A percentile compares a stretch with the other conserved stretches of the same genome.
phyloP scores from a whole-genome alignment of 176 grass and related monocot genomes.

The Juncus inflexus region DNA sequence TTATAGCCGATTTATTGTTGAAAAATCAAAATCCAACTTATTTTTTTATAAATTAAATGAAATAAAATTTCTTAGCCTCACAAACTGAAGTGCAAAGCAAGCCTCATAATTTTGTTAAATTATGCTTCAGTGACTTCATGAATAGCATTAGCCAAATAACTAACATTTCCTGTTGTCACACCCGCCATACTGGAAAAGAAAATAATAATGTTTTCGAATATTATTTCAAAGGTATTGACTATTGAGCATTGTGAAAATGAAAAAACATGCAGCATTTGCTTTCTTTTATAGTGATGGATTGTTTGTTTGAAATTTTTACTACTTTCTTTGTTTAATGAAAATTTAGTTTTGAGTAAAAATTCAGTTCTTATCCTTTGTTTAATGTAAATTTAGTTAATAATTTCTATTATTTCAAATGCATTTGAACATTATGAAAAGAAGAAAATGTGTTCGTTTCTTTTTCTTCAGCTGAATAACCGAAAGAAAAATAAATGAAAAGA shows the following conservation, averaged over 20 bases:
- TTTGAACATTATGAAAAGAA: too few species aligned
- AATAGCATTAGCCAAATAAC: conserved; percentile 83
- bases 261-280: too few species aligned
- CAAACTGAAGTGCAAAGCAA: conserved; percentile 3
- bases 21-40: conserved; percentile 15
- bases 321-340: too few species aligned
- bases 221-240: background rate
- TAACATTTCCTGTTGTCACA: conserved; percentile 67
- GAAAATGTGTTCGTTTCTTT: too few species aligned
- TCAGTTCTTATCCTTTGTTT: too few species aligned
- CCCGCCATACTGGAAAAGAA: conserved; percentile 74
- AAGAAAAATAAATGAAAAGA: background rate
- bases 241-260: too few species aligned
- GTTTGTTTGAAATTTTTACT: too few species aligned
- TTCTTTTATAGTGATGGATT: too few species aligned
- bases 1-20: conserved; percentile 13
- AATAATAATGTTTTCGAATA: background rate
- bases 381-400: too few species aligned
- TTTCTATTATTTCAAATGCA: too few species aligned
- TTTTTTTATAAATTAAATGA: conserved; percentile 6
- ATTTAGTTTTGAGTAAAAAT: too few species aligned
- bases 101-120: conserved; percentile 5
- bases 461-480: too few species aligned
- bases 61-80: background rate
- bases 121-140: conserved; percentile 73